Evolutionary conservation across 176 grass and related monocot genomes (phyloP).

Genomic region (Zea luxurians): DNA sequence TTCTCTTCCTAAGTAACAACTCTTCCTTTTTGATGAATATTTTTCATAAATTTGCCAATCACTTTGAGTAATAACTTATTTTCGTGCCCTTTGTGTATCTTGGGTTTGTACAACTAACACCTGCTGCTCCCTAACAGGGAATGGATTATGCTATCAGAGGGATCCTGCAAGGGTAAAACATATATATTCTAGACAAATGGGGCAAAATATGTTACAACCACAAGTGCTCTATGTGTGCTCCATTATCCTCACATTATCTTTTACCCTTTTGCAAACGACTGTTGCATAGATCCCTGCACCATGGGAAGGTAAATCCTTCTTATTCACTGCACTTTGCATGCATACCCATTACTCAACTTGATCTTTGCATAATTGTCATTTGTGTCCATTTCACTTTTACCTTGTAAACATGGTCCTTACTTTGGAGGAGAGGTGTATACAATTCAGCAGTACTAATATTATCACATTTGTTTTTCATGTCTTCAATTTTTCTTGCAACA

Average conservation of each 20-base stretch:
- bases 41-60: too few relatives aligned
- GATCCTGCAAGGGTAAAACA: too few relatives aligned
- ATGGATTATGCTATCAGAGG: too few relatives aligned
- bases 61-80: too few relatives aligned
- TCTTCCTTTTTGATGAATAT: too few relatives aligned
- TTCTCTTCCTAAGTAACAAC: too few relatives aligned
- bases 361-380: conserved; percentile 9
- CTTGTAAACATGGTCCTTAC: conserved; percentile 13
- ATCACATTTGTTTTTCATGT: neutral
- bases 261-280: conserved; percentile 32
- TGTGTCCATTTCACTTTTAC: neutral
- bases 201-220: too few relatives aligned
- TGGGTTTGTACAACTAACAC: too few relatives aligned
- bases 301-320: conserved; percentile 73
- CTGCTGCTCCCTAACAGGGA: too few relatives aligned
- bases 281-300: conserved; percentile 57
- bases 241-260: conserved; percentile 43
- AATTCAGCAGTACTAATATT: conserved; percentile 1
- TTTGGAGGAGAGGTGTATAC: neutral
- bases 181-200: too few relatives aligned
- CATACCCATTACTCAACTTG: conserved; percentile 6
- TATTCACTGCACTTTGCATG: neutral
- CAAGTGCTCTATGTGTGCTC: too few relatives aligned
- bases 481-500: neutral
- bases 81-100: too few relatives aligned